These are phyloP conservation scores for Blastocladiella emersonii DNA, from an alignment of 371 early-diverging fungal genomes.

Conservation along the genomic window DNA sequence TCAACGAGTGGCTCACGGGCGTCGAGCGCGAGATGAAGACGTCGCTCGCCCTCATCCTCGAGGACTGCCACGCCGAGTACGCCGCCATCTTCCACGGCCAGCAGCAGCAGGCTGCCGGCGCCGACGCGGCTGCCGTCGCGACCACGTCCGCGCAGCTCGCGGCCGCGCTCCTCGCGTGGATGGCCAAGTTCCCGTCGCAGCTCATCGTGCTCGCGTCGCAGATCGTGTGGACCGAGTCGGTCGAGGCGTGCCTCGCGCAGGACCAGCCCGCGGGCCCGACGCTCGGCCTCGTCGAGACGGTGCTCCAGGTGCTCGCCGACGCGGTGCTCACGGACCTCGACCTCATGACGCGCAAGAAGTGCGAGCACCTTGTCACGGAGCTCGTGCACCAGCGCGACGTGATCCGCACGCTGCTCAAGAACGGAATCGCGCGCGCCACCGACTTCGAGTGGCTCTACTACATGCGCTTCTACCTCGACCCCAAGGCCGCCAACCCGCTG, in stretches of 20 bases:
- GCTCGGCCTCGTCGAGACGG: not conserved
- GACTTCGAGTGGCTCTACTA: conserved; percentile 93
- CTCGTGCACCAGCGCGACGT: conserved; percentile 96
- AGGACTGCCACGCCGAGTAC: conserved; percentile 1
- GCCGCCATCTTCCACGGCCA: not conserved
- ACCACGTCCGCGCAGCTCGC: not conserved
- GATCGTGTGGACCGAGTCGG: conserved; percentile 75
- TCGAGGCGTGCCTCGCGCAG: conserved; percentile 37
- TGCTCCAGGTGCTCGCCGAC: conserved; percentile 73
- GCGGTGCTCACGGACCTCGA: conserved; percentile 77
- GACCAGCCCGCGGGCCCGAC: not conserved
- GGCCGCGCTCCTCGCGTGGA: conserved; percentile 61
- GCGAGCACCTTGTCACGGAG: conserved; percentile 95
- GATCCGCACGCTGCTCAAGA: conserved; percentile 50
- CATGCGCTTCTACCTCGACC: conserved; percentile 88
- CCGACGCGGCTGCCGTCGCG: conserved; percentile 47
- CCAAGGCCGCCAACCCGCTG: conserved; percentile 46
- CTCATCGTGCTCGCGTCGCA: conserved; percentile 84
- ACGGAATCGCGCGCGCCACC: conserved; percentile 40
- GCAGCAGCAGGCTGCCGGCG: not conserved
- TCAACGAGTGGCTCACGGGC: conserved; percentile 93
- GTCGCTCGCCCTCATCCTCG: conserved; percentile 62
- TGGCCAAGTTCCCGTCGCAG: conserved; percentile 82
- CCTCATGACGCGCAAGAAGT: conserved; percentile 74
- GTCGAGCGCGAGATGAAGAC: conserved; percentile 84